Base-by-base conservation (phyloP, 352 stramenopile species). In the Pythium rishiriense region DNA sequence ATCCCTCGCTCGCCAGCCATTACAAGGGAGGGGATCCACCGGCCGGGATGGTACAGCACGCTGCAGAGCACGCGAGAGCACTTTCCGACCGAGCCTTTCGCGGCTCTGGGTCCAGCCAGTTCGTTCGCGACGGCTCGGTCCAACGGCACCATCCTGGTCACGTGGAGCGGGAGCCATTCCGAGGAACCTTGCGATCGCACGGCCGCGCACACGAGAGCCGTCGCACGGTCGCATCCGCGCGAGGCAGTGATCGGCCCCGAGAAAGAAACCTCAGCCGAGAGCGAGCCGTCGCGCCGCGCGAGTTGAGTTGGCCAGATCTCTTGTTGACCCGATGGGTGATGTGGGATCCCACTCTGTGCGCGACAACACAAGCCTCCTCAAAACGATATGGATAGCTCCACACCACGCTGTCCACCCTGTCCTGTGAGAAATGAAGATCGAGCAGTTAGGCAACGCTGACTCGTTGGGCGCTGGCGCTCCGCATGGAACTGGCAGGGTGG, bases 391-490 rank as follows among this genome's bases (percentile, higher is more conserved):
- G 37, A 6, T 43, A n/a, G n/a, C n/a, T n/a, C n/a, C n/a, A n/a
- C n/a, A n/a, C n/a, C n/a, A n/a, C n/a, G n/a, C n/a, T n/a, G n/a
- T n/a, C n/a, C 4, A 9, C 12, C 35, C 12, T 41, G 5, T 41
- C 48, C 29, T 55, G 19, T 43, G 48, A 43, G 28, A 42, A 55
- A 29, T 43, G 48, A 55, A 43, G 19, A 43, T 55, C 19, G 48
- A 43, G 11, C 11, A 12, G 19, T 47, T 47, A 25, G 41, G 41
- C 5, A 25, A 25, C 3, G n/a, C 41, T 26, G 41, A 47, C 41
- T 26, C 17, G 3, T 25, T 47, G 37, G 7, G 25, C 10, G 39
- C 47, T 41, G 25, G 47, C 47, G 22, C 37, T 43, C 7, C 7
- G 37, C 31, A 35, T 35, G 31, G 31, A 12, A 33, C 45, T 33